Conservation (phyloP, 2,329 filamentous ascomycete species). For the Tolypocladium guangdongense region DNA sequence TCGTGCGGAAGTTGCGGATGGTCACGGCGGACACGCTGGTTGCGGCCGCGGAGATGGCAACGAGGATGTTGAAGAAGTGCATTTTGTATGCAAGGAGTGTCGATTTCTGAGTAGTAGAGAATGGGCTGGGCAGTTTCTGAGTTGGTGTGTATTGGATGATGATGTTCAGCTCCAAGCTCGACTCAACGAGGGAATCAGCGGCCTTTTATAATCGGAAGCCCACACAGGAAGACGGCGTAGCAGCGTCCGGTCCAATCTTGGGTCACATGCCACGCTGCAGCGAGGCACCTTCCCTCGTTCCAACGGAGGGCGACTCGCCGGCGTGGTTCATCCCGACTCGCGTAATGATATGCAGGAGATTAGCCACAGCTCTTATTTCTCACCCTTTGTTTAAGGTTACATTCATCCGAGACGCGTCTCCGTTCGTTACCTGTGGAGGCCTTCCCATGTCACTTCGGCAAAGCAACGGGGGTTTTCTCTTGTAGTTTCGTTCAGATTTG, state of each 20-base stretch:
- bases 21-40: background rate
- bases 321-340: background rate
- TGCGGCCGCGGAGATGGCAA: background rate
- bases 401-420: no score
- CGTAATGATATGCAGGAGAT: no score
- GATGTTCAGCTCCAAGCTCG: background rate
- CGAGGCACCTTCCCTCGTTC: slow-evolving; percentile 2
- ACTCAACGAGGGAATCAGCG: background rate
- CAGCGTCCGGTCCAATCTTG: slow-evolving; percentile 3
- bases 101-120: no score
- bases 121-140: background rate
- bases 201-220: no score
- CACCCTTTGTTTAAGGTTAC: no score
- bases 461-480: no score
- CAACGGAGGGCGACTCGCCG: background rate
- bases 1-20: background rate
- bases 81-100: background rate
- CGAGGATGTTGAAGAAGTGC: background rate
- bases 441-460: no score
- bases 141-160: background rate
- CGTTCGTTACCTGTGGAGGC: no score
- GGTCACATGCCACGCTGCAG: slow-evolving; percentile 5
- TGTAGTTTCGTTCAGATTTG: no score
- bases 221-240: background rate
- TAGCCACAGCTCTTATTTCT: no score